Evolutionary conservation across 352 stramenopile species (phyloP).

Genomic region (Saprolegnia diclina): DNA sequence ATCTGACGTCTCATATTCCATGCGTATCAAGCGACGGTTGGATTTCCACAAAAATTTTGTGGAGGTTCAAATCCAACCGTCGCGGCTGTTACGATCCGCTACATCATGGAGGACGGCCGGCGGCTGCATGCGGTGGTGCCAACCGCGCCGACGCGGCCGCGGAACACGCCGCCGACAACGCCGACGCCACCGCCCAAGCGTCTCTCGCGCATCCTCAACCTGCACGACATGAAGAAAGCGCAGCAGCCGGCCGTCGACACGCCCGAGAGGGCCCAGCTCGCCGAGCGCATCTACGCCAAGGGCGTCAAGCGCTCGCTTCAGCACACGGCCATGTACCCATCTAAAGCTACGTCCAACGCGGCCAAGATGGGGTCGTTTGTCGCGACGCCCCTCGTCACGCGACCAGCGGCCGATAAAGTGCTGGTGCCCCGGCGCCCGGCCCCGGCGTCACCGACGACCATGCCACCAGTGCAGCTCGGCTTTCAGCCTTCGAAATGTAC

Average conservation of each 20-base stretch:
- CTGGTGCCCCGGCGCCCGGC: slow-evolving; percentile 33
- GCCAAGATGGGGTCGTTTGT: neutral
- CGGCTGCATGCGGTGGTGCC: neutral
- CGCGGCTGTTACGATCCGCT: no score
- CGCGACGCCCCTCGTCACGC: neutral
- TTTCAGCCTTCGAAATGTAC: slow-evolving; percentile 12
- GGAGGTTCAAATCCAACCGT: no score
- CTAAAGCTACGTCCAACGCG: slow-evolving; percentile 3
- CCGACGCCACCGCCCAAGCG: neutral
- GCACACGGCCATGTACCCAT: slow-evolving; percentile 44
- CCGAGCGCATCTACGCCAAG: slow-evolving; percentile 48
- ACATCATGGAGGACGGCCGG: neutral
- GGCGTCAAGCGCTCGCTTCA: slow-evolving; percentile 54
- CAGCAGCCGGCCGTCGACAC: neutral
- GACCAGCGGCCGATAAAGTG: slow-evolving; percentile 28
- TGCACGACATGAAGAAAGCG: slow-evolving; percentile 1
- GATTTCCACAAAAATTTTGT: no score
- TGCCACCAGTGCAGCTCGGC: slow-evolving; percentile 35
- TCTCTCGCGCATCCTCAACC: slow-evolving; percentile 6
- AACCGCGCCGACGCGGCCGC: no score
- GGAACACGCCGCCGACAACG: neutral
- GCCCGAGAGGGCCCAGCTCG: slow-evolving; percentile 21
- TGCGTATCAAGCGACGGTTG: no score
- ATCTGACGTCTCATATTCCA: no score
- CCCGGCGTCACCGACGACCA: slow-evolving; percentile 32